Percentiles rank a stretch among this genome's conserved stretches.
phyloP scores from a whole-genome alignment of 2,329 filamentous ascomycete species.

The Paecilomyces dactylethromorphus region DNA sequence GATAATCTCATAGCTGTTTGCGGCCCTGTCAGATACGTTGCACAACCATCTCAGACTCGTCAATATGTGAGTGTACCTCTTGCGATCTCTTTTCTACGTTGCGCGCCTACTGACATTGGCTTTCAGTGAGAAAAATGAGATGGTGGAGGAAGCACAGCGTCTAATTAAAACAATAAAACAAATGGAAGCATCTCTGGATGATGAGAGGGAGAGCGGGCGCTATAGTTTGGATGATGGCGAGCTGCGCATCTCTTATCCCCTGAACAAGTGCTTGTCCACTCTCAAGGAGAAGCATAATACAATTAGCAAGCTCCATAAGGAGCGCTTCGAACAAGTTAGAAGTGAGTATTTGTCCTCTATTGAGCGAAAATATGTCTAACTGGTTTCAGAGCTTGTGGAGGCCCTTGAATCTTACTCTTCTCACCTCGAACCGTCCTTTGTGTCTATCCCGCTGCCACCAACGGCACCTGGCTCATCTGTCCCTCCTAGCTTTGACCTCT shows the following conservation, averaged over 20 bases:
- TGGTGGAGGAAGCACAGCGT: conserved; percentile 82
- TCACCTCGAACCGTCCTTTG: conserved; percentile 84
- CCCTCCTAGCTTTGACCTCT: conserved; percentile 84
- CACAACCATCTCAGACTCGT: conserved; percentile 84
- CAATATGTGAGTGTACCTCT: conserved; percentile 48
- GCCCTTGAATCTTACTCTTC: conserved; percentile 94
- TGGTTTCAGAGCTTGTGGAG: conserved; percentile 71
- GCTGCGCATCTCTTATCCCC: conserved; percentile 75
- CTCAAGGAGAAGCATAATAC: conserved; percentile 82
- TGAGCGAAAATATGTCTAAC: conserved; percentile 15
- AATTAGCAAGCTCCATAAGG: conserved; percentile 74
- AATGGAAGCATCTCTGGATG: conserved; percentile 86
- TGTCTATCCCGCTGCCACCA: conserved; percentile 78
- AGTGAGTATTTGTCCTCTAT: conserved; percentile 51
- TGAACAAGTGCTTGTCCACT: conserved; percentile 68
- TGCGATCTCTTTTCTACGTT: background rate
- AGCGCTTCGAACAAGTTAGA: conserved; percentile 91
- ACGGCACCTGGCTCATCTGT: conserved; percentile 69
- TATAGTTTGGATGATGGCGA: conserved; percentile 59
- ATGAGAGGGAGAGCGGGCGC: conserved; percentile 59
- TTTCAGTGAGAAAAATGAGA: conserved; percentile 71
- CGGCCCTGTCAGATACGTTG: conserved; percentile 82
- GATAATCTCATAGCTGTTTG: conserved; percentile 62
- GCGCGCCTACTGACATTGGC: conserved; percentile 7
- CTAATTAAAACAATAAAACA: conserved; percentile 82